Evolutionary conservation across 768 basidiomycete genomes (phyloP).

Genomic region (Fistulinella prunicolor): DNA sequence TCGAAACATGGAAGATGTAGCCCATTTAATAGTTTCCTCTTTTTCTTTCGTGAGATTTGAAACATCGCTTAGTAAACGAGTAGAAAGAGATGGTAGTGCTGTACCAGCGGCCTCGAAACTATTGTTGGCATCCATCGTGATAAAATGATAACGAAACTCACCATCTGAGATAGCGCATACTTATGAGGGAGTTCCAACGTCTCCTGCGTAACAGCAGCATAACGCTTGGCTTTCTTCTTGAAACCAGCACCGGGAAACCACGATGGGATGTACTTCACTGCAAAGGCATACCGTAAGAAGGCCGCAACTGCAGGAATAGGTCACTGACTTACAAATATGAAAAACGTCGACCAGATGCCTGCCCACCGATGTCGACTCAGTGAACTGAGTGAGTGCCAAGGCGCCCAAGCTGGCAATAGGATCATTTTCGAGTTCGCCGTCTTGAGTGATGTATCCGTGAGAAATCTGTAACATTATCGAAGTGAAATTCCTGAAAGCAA

Average conservation of each 20-base stretch:
- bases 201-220: constrained; percentile 28
- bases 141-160: constrained; percentile 29
- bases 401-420: constrained; percentile 32
- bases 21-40: constrained; percentile 16
- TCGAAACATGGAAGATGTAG: constrained; percentile 5
- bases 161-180: constrained; percentile 44
- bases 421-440: constrained; percentile 20
- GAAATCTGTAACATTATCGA: background rate
- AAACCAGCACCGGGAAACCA: constrained; percentile 35
- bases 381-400: constrained; percentile 16
- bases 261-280: constrained; percentile 24
- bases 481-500: background rate
- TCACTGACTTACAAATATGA: constrained; percentile 6
- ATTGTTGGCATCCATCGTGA: background rate
- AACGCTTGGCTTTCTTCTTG: constrained; percentile 25
- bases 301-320: too few species aligned
- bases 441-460: background rate
- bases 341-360: constrained; percentile 9
- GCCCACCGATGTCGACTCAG: background rate
- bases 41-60: constrained; percentile 1
- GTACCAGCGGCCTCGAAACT: constrained; percentile 7
- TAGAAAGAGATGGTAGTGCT: constrained; percentile 5
- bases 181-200: constrained; percentile 45
- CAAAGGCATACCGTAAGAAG: background rate
- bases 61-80: constrained; percentile 2